phyloP scores from a whole-genome alignment of 2,329 filamentous ascomycete species.

The Neonectria punicea region DNA sequence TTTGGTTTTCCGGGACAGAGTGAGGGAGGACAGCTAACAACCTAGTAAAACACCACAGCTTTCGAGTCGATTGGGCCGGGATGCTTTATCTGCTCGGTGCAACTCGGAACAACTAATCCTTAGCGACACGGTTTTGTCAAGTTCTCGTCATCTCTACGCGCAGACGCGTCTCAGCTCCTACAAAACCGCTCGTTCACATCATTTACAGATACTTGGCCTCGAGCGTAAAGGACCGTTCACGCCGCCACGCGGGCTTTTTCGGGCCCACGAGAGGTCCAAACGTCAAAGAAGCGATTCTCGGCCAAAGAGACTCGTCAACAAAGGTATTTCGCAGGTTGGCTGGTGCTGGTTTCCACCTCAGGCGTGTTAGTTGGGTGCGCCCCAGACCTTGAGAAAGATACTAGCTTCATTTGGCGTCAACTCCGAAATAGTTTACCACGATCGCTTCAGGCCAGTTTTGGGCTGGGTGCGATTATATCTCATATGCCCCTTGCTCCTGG shows the following conservation, averaged over 20 bases:
- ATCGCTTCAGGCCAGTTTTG: constrained; percentile 9
- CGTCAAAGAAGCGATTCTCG: not conserved
- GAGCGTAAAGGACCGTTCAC: not conserved
- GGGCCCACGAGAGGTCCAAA: not conserved
- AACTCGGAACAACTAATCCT: not conserved
- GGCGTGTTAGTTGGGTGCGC: constrained; percentile 25
- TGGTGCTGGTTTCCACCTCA: constrained; percentile 27
- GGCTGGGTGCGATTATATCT: constrained; percentile 16
- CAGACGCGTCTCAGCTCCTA: not conserved
- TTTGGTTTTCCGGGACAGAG: not conserved
- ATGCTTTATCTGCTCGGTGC: not conserved
- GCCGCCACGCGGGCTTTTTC: not conserved
- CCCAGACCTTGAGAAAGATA: constrained; percentile 9
- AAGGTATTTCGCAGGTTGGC: not conserved
- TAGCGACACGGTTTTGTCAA: not conserved
- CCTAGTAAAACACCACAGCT: not conserved
- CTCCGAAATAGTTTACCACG: constrained; percentile 33
- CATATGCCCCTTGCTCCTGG: not conserved
- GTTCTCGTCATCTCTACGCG: not conserved
- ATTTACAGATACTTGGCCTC: not conserved
- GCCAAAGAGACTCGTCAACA: constrained; percentile 1
- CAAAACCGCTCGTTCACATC: not conserved
- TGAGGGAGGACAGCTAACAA: not conserved
- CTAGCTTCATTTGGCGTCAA: constrained; percentile 36
- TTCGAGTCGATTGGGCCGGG: not conserved